Evolutionary conservation across 2,329 filamentous ascomycete species (phyloP), one percentile per base, ranked within the genome.

Genomic region (Coniochaeta sp.): DNA sequence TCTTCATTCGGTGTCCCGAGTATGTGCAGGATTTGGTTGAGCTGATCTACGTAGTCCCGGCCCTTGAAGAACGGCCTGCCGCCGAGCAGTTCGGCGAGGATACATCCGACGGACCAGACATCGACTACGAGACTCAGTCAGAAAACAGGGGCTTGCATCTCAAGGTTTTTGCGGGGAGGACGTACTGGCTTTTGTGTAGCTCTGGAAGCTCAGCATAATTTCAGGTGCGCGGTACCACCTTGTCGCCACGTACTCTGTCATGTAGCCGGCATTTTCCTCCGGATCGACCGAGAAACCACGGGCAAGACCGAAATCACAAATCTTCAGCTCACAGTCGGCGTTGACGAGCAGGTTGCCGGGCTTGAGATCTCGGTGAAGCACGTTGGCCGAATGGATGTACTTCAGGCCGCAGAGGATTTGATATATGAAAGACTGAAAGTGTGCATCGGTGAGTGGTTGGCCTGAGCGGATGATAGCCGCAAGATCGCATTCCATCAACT

Each of bases 401-500:
- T 99, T 99, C 68, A 99, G 83, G 65, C 95, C 95, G 74, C 95
- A 98, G 6, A 99, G 89, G 67, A 99, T 99, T 82, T 99, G 95
- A 81, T 99, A 99, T 78, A 99, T 97, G 79, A 99, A 99, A 58
- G 95, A 98, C 78, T 99, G 95, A 81, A 99, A 99, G 77, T 99
- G 95, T 60, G 95, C 95, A 73, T 99, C 95, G 71, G 95, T 99
- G 73, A 99, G 82, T 56, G 95, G 93, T 75, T 99, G 95, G 64
- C 95, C 95, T 47, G 93, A 98, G 67, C 95, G 88, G 70, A 99
- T 98, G 74, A 99, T 99, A 66, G 95, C 95, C 34, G 95, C 95
- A 73, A 99, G 78, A 77, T 99, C 95, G 79, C 95, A 98, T 74
- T 99, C 95, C 95, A 99, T 99, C 75, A 99, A 83, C 77, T 99